These are phyloP conservation scores for Thermothielavioides terrestris DNA, from an alignment of 495 filamentous ascomycete genomes.

Conservation along the genomic window DNA sequence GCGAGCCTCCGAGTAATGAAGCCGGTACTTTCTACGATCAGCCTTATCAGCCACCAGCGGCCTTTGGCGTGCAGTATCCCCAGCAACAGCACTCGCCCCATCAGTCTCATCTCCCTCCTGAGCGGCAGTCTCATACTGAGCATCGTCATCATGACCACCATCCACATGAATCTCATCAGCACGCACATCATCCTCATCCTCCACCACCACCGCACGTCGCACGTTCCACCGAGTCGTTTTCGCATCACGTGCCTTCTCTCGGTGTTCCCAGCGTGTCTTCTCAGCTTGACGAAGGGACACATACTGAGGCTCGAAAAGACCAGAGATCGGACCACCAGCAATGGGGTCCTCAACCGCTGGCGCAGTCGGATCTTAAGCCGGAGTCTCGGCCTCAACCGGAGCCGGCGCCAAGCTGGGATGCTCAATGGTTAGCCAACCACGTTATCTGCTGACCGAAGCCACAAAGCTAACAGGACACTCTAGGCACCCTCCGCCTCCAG, in stretches of 20 bases:
- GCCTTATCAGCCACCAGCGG: constrained; percentile 16
- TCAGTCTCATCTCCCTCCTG: background rate
- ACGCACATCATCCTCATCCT: constrained; percentile 9
- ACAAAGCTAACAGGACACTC: constrained; percentile 6
- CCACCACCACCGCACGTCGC: constrained; percentile 12
- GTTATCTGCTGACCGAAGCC: background rate
- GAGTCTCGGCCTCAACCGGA: constrained; percentile 20
- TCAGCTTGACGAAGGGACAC: constrained; percentile 22
- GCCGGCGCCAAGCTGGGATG: constrained; percentile 30
- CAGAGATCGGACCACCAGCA: constrained; percentile 32
- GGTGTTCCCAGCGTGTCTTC: constrained; percentile 23
- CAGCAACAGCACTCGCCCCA: constrained; percentile 10
- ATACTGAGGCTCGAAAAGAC: constrained; percentile 34
- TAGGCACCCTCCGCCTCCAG: constrained; percentile 64
- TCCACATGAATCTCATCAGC: constrained; percentile 7
- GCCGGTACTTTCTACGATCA: constrained; percentile 18
- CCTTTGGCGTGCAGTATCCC: constrained; percentile 8
- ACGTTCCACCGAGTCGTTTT: constrained; percentile 17
- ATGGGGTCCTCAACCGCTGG: constrained; percentile 13
- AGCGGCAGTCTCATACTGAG: constrained; percentile 7
- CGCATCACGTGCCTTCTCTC: constrained; percentile 6
- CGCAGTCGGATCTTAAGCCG: constrained; percentile 22
- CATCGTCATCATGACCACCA: constrained; percentile 10
- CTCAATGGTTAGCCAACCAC: constrained; percentile 26
- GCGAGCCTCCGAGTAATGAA: constrained; percentile 16